A percentile compares a stretch with the other conserved stretches of the same genome.
phyloP scores from a whole-genome alignment of 2,329 filamentous ascomycete species.

The Pseudogymnoascus sp. region DNA sequence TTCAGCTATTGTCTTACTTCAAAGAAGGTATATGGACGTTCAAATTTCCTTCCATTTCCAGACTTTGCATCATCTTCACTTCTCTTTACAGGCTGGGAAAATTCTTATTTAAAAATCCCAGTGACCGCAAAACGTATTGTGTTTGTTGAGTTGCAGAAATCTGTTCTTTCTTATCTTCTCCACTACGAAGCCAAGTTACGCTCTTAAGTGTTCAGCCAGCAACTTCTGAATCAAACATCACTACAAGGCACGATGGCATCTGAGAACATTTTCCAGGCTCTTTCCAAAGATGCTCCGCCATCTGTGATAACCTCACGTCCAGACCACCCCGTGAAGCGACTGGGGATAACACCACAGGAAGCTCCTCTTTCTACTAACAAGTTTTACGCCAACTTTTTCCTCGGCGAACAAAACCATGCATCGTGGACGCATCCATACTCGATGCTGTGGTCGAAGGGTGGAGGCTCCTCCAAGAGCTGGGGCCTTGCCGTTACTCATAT shows the following conservation, averaged over 20 bases:
- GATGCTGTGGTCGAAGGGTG: slow-evolving; percentile 57
- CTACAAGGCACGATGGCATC: slow-evolving; percentile 16
- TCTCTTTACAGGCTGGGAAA: neutral
- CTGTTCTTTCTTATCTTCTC: slow-evolving; percentile 1
- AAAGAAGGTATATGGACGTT: neutral
- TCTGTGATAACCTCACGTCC: slow-evolving; percentile 37
- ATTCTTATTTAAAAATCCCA: slow-evolving; percentile 1
- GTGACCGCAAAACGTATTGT: neutral
- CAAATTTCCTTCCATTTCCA: slow-evolving; percentile 8
- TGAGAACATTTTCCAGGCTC: slow-evolving; percentile 48
- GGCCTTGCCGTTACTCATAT: slow-evolving; percentile 71
- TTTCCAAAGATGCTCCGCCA: slow-evolving; percentile 44
- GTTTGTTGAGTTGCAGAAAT: neutral
- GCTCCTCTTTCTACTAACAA: slow-evolving; percentile 64
- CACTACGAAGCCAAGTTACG: slow-evolving; percentile 8
- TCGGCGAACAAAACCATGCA: slow-evolving; percentile 60
- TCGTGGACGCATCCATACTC: slow-evolving; percentile 71
- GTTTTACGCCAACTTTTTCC: slow-evolving; percentile 72
- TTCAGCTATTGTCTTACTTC: neutral
- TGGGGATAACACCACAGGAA: slow-evolving; percentile 35
- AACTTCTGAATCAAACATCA: neutral
- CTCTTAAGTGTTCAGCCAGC: slow-evolving; percentile 12
- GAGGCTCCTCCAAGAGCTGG: slow-evolving; percentile 56
- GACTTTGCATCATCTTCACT: neutral
- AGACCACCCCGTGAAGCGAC: slow-evolving; percentile 51